These are phyloP conservation scores for Asterophora parasitica DNA, from an alignment of 768 basidiomycete genomes.

Conservation along the genomic window DNA sequence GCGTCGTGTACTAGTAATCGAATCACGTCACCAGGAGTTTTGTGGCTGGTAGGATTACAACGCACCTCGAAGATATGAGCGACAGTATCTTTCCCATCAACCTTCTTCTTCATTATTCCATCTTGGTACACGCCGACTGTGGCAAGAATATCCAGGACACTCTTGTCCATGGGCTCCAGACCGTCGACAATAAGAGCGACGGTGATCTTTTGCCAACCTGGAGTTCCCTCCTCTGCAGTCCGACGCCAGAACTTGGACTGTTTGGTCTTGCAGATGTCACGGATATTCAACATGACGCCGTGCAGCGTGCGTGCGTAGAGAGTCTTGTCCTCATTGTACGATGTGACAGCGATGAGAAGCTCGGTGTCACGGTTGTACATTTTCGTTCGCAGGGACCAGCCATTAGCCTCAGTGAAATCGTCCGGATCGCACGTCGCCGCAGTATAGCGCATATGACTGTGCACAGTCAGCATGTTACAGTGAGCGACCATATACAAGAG, in stretches of 20 bases:
- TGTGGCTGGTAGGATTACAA: background rate
- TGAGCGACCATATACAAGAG: background rate
- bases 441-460: constrained; percentile 88
- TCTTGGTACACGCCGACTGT: constrained; percentile 94
- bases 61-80: constrained; percentile 93
- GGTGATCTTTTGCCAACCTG: constrained; percentile 87
- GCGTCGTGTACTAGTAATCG: constrained; percentile 80
- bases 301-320: constrained; percentile 91
- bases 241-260: constrained; percentile 89
- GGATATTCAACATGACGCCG: constrained; percentile 96
- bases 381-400: constrained; percentile 82
- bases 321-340: constrained; percentile 90
- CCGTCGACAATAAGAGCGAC: constrained; percentile 92
- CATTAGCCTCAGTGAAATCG: constrained; percentile 73
- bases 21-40: constrained; percentile 7
- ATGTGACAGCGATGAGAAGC: constrained; percentile 89
- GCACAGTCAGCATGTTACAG: constrained; percentile 1
- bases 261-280: constrained; percentile 95
- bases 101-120: constrained; percentile 90
- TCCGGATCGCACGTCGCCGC: constrained; percentile 91
- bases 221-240: constrained; percentile 76
- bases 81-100: constrained; percentile 83
- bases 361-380: constrained; percentile 89
- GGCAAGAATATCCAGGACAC: constrained; percentile 81
- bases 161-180: constrained; percentile 94